Evolutionary conservation across 305 asterid species (phyloP).

Genomic region (Solanum chacoense): DNA sequence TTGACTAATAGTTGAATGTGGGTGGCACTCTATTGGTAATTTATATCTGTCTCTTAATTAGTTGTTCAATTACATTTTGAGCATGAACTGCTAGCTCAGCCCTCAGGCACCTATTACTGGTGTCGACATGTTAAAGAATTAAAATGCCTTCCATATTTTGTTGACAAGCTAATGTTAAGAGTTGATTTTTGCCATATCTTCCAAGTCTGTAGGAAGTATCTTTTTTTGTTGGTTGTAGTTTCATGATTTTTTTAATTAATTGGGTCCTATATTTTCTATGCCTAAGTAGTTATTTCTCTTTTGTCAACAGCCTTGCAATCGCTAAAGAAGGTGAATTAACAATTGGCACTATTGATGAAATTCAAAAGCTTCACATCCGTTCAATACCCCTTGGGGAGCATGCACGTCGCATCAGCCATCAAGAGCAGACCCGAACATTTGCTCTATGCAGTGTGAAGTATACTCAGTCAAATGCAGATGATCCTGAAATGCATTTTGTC

Average conservation of each 20-base stretch:
- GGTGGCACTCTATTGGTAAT: neutral
- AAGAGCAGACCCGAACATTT: constrained; percentile 88
- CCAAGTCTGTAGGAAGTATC: neutral
- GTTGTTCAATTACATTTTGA: neutral
- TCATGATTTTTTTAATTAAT: neutral
- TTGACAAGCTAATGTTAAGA: neutral
- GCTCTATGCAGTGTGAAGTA: constrained; percentile 73
- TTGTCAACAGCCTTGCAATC: constrained; percentile 72
- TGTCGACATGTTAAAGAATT: neutral
- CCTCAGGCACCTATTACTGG: neutral
- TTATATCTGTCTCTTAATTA: neutral
- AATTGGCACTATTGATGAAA: constrained; percentile 93
- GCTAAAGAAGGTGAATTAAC: constrained; percentile 96
- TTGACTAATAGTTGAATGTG: neutral
- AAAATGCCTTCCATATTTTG: neutral
- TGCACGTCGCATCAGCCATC: constrained; percentile 95
- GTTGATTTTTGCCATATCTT: neutral
- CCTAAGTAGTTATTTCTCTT: constrained; percentile 1
- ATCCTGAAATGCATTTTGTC: constrained; percentile 32
- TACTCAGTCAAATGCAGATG: constrained; percentile 61
- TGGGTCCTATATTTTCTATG: neutral
- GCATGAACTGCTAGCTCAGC: neutral
- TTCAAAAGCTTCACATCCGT: constrained; percentile 97
- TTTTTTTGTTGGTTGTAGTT: neutral
- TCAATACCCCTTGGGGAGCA: constrained; percentile 97